Evolutionary conservation across 345 rosid genomes (phyloP).

Genomic region (Turritis glabra): DNA sequence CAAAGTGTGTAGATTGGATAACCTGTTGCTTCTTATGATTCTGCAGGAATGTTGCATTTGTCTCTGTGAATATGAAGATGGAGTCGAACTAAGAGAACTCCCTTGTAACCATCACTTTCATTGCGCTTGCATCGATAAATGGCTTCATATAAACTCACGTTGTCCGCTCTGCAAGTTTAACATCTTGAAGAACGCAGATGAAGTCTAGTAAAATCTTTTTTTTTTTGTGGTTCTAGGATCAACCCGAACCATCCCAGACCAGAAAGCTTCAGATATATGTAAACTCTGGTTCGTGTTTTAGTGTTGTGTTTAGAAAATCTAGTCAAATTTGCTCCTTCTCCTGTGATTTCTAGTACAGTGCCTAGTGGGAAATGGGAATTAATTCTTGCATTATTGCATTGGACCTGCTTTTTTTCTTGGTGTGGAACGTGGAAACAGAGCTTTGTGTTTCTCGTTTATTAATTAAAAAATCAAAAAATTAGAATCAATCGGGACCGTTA

Average conservation of each 20-base stretch:
- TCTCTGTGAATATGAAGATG: constrained; percentile 85
- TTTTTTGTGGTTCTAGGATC: neutral
- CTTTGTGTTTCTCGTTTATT: neutral
- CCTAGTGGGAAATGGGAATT: neutral
- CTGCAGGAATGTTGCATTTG: constrained; percentile 97
- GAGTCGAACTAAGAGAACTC: constrained; percentile 88
- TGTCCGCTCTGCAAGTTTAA: constrained; percentile 97
- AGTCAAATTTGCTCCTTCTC: neutral
- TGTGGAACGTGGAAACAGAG: constrained; percentile 5
- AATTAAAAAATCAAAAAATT: neutral
- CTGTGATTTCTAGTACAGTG: constrained; percentile 8
- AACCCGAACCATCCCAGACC: neutral
- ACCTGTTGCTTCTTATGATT: neutral
- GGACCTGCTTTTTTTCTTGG: neutral
- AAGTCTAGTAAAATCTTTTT: constrained; percentile 49
- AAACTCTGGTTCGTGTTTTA: constrained; percentile 21
- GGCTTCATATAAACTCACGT: constrained; percentile 85
- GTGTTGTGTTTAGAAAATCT: constrained; percentile 20
- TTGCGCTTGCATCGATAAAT: constrained; percentile 88
- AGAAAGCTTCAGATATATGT: constrained; percentile 26
- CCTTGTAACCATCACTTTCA: constrained; percentile 96
- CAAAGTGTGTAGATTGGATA: neutral
- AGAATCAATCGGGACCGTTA: neutral
- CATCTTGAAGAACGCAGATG: constrained; percentile 75
- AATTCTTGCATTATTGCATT: neutral